Conservation (phyloP, 805 yeast species). For the Sugiyamaella qingdaonensis region DNA sequence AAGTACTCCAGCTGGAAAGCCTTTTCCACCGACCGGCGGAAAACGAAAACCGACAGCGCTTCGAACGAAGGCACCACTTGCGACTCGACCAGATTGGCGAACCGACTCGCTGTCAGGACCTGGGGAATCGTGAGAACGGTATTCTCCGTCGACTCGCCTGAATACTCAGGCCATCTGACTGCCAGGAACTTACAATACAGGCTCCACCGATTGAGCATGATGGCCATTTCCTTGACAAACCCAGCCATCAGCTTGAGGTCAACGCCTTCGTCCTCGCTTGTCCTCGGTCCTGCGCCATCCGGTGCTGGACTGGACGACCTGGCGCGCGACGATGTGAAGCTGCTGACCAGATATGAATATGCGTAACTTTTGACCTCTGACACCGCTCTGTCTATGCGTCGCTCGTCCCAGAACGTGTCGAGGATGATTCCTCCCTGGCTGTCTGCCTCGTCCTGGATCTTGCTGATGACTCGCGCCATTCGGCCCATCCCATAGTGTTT, state of each 20-base stretch:
- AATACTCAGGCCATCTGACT: conserved; percentile 49
- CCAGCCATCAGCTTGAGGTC: conserved; percentile 65
- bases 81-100: conserved; percentile 50
- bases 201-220: conserved; percentile 79
- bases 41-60: conserved; percentile 56
- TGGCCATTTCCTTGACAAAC: conserved; percentile 62
- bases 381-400: conserved; percentile 52
- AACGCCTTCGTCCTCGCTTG: conserved; percentile 30
- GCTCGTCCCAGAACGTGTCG: conserved; percentile 78
- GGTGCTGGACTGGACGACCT: conserved; percentile 25
- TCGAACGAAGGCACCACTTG: conserved; percentile 62
- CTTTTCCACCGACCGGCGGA: conserved; percentile 74
- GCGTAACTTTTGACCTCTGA: conserved; percentile 54
- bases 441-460: conserved; percentile 83
- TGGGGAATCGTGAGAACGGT: conserved; percentile 38
- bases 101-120: conserved; percentile 50
- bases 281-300: conserved; percentile 13
- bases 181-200: conserved; percentile 58
- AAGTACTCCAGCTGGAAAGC: conserved; percentile 76
- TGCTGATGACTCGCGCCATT: conserved; percentile 62
- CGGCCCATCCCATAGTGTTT: conserved; percentile 60
- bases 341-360: conserved; percentile 44
- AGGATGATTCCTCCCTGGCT: conserved; percentile 85
- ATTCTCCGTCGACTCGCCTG: background rate
- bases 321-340: conserved; percentile 26